Base-by-base conservation (phyloP, 495 filamentous ascomycete species). In the Trichoderma gamsii region DNA sequence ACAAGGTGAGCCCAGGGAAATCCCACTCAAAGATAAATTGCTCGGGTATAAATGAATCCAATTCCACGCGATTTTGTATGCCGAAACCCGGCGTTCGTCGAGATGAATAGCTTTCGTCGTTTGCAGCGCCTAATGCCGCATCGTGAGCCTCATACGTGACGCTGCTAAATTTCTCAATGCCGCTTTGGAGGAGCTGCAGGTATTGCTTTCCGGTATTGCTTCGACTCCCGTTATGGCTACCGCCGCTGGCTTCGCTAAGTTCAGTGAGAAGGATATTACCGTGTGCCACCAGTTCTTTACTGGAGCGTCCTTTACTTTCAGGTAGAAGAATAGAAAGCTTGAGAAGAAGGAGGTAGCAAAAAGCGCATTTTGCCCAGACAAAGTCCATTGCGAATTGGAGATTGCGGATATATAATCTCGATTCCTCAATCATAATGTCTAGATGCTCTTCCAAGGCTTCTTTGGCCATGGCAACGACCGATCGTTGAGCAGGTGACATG, bases 341-440 rank as follows among this genome's bases (percentile, higher is more conserved):
- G 12, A 84, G 77, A 0, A 85, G 77, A 1, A 85, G 73, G 0
- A 85, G 73, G 64, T 83, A 82, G 25, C 80, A 82, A 70, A 84
- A 85, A 1, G 82, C 82, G 64, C 81, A 82, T 71, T 85, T 85
- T 1, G 83, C 83, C 81, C 82, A 84, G 29, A 85, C 82, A 64
- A 84, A 85, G 66, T 85, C 83, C 82, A 84, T 83, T 0, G 81
- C 79, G 66, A 82, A 84, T 68, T 78, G 79, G 21, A 85, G 77
- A 29, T 79, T 81, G 11, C 78, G 78, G 16, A 84, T 76, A 68
- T 85, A 85, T 41, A 78, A 73, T 65, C 77, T 73, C 29, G 77
- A 76, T 16, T 79, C 75, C 35, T 72, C 67, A 43, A 76, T 75
- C 69, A 83, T 79, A 29, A 80, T 77, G 8, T 76, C 73, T n/a